Base-by-base conservation (phyloP, 352 stramenopile genomes). In the Phytophthora sojae region DNA sequence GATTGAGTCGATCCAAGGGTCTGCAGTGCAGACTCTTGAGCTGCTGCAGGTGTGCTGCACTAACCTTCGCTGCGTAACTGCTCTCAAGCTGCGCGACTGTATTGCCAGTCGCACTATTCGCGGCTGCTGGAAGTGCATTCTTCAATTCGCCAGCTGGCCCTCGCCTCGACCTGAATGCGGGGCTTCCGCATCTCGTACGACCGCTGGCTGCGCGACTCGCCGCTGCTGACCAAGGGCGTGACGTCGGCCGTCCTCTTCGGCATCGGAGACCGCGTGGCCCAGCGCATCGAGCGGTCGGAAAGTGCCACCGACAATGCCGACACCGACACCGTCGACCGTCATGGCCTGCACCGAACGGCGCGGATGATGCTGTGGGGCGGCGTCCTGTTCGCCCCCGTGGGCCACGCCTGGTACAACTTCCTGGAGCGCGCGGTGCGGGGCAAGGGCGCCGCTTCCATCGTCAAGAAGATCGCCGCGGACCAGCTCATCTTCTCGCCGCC, bases 391-490 rank as follows among this genome's bases (percentile, higher is more conserved):
- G 91, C 91, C 23, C 94, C 93, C 8, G 64, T 82, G 53, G 94
- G 93, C 64, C 92, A 98, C 75, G 91, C 82, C 39, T 98, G 97
- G 75, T 98, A 97, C 74, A 87, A 93, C 35, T 68, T 92, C 11
- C 73, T 98, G 19, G 94, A 98, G 72, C 75, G 74, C 17, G 64
- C 37, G 11, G 66, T 85, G 49, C 75, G 61, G 17, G 75, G 71
- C 54, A 81, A 64, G 6, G 57, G 60, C 9, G 42, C 56, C 14
- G 44, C 68, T 17, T 49, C 42, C 0, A 68, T 83, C 47, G 55
- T 64, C 39, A 81, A 83, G 67, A 83, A 85, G 32, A 73, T 85
- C 50, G 78, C 69, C 0, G 68, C 76, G 0, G 78, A 85, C 32
- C 72, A 81, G 66, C 44, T 85, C 17, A 9, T 83, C 9, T 76